phyloP scores from a whole-genome alignment of 192 early-diverging fungal species.

The Diversispora eburnea region DNA sequence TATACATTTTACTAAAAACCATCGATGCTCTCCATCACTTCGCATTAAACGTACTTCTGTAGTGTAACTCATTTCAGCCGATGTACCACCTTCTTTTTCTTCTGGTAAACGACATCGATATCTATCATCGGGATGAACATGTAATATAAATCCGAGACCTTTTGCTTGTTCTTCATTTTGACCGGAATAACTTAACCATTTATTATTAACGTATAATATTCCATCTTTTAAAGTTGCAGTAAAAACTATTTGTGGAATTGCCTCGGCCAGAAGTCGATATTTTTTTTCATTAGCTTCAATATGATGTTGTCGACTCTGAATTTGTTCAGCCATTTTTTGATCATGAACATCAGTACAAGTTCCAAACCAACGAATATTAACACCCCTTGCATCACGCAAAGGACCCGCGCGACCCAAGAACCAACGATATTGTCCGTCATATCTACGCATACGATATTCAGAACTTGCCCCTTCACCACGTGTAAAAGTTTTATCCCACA shows the following conservation, averaged over 20 bases:
- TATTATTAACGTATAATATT: constrained; percentile 51
- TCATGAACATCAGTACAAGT: constrained; percentile 57
- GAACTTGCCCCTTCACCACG: constrained; percentile 49
- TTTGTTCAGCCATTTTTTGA: constrained; percentile 46
- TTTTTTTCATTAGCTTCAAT: constrained; percentile 56
- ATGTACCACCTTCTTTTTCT: constrained; percentile 34
- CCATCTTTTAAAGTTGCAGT: constrained; percentile 48
- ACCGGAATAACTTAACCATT: constrained; percentile 54
- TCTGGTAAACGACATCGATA: constrained; percentile 43
- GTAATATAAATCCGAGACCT: constrained; percentile 52
- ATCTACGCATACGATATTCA: constrained; percentile 49
- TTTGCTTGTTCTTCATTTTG: constrained; percentile 46
- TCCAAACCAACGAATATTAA: constrained; percentile 58
- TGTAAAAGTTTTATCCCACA: constrained; percentile 45
- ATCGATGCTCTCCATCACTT: constrained; percentile 44
- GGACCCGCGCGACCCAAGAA: constrained; percentile 52
- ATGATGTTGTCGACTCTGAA: constrained; percentile 45
- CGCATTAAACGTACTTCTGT: constrained; percentile 45
- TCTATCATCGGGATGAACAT: constrained; percentile 54
- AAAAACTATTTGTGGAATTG: constrained; percentile 60
- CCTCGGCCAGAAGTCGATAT: constrained; percentile 54
- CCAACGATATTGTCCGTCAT: constrained; percentile 54
- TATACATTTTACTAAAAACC: constrained; percentile 57
- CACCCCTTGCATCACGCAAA: constrained; percentile 47
- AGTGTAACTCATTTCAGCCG: constrained; percentile 42